Conservation (phyloP, 2,329 filamentous ascomycete genomes). For the Tolypocladium tropicale region DNA sequence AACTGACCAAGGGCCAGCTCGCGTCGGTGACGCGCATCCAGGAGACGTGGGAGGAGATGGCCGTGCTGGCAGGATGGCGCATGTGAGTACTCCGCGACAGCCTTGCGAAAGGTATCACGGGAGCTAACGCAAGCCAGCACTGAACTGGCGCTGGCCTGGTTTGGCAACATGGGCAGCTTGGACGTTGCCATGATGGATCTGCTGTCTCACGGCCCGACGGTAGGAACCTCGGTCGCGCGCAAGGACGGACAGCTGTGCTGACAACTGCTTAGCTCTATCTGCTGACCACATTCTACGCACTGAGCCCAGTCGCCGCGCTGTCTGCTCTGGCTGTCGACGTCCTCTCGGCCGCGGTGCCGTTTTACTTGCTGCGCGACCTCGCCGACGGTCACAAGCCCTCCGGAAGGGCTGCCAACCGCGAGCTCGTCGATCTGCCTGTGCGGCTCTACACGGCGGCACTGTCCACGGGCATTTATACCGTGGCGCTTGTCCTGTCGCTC, state of each 20-base stretch:
- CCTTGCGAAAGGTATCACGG: too few relatives aligned
- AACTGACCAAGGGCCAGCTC: constrained; percentile 54
- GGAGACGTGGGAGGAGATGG: constrained; percentile 53
- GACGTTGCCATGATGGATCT: constrained; percentile 57
- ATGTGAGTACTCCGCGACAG: constrained; percentile 31
- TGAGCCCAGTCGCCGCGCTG: constrained; percentile 50
- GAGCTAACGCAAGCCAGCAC: constrained; percentile 31
- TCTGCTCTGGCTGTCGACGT: constrained; percentile 58
- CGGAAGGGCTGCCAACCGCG: constrained; percentile 44
- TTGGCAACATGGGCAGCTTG: constrained; percentile 61
- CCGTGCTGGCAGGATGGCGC: constrained; percentile 41
- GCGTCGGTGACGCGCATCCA: constrained; percentile 54
- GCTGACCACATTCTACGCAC: constrained; percentile 65
- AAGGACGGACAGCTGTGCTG: background rate
- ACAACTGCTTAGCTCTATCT: constrained; percentile 50
- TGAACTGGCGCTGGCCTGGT: constrained; percentile 66
- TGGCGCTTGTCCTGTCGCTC: constrained; percentile 61
- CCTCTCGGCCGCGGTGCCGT: constrained; percentile 59
- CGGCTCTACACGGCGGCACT: constrained; percentile 56
- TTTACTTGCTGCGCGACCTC: constrained; percentile 60
- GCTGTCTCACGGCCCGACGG: constrained; percentile 64
- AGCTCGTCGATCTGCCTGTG: constrained; percentile 55
- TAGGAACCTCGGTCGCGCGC: constrained; percentile 16
- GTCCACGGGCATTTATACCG: constrained; percentile 61
- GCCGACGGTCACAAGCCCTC: constrained; percentile 52